Base-by-base conservation (phyloP, 192 early-diverging fungal genomes). In the Coemansia sp. region DNA sequence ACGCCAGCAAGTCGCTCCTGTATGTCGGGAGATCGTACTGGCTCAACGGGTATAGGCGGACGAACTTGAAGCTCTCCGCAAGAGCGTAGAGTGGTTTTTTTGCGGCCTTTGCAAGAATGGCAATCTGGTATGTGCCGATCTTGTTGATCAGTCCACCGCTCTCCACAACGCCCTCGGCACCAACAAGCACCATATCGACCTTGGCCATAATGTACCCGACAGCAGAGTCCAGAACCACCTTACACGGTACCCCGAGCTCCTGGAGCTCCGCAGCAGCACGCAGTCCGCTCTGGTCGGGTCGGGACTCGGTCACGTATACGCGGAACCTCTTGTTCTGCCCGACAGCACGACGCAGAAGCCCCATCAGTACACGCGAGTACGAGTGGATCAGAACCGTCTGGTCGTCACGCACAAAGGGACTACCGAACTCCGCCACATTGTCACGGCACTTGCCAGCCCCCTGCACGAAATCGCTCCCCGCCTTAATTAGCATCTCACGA, bases 141-240 rank as follows among this genome's bases (percentile, higher is more conserved):
- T 94, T 90, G 78, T 99, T 99, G 76, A 99, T 93, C 42, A 99
- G 71, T 0, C 98, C 98, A 26, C 98, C 98, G 73, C 95, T 99
- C 78, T 97, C 93, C 1, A 95, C 94, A 7, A 99, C 95, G 40
- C 95, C 98, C 78, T 99, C 98, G 9, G 98, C 98, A 18, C 98
- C 98, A 36, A 95, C 95, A 68, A 99, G 86, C 16, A 98, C 93
- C 86, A 96, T 86, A 70, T 99, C 96, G 15, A 99, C 96, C 74
- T 93, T 91, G 65, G 94, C 91, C 85, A 99, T 96, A 63, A 96
- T 86, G 78, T 92, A 97, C 39, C 93, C 95, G 6, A 97, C 93
- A 5, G 96, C 95, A 5, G 93, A 84, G 75, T 99, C 98, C 69
- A 93, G 75, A 41, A 99, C 89, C 19, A 94, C 87, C 49, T 90